Evolutionary conservation across 768 basidiomycete genomes (phyloP).

Genomic region (Cubamyces lactineus): DNA sequence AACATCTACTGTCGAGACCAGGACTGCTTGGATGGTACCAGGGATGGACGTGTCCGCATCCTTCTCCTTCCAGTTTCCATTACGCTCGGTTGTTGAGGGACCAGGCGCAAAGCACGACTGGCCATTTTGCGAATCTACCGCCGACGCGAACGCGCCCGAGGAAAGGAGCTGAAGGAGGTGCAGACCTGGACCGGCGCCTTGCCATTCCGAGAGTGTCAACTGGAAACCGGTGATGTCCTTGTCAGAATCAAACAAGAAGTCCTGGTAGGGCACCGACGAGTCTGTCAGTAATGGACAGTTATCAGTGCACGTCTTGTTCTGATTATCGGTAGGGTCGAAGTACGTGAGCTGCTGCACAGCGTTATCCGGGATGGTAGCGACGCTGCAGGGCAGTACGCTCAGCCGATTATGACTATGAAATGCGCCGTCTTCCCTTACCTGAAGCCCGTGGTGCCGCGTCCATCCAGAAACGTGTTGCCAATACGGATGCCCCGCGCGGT

Average conservation of each 20-base stretch:
- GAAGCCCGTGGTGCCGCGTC: constrained; percentile 87
- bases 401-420: constrained; percentile 6
- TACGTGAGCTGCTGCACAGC: constrained; percentile 75
- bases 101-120: constrained; percentile 78
- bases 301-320: constrained; percentile 76
- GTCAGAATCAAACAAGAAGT: constrained; percentile 77
- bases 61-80: constrained; percentile 71
- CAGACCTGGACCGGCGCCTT: constrained; percentile 76
- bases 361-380: constrained; percentile 91
- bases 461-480: constrained; percentile 85
- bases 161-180: constrained; percentile 93
- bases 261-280: constrained; percentile 81
- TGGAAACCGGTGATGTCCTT: constrained; percentile 86
- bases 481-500: constrained; percentile 81
- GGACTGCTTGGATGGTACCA: constrained; percentile 77
- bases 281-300: constrained; percentile 83
- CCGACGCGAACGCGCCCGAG: constrained; percentile 87
- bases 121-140: constrained; percentile 60
- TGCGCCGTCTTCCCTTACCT: constrained; percentile 52
- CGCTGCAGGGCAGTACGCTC: constrained; percentile 51
- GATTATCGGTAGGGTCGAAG: constrained; percentile 72
- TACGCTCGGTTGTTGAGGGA: constrained; percentile 67
- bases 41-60: constrained; percentile 72
- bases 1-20: constrained; percentile 67
- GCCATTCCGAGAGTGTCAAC: constrained; percentile 76